Conservation (phyloP, 2,329 filamentous ascomycete genomes). For the Epichloe elymi region DNA sequence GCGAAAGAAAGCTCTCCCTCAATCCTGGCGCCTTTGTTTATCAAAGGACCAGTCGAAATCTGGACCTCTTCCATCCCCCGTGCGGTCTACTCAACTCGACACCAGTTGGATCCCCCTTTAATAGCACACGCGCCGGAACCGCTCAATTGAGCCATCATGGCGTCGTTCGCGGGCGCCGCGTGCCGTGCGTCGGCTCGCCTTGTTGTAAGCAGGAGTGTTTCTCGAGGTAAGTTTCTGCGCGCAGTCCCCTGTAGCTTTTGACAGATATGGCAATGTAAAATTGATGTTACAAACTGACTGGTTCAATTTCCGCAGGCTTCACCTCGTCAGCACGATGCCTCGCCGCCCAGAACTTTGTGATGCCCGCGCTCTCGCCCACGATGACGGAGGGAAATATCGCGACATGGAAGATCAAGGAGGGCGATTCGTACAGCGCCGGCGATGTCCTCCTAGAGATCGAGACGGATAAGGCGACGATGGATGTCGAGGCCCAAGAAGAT, state of each 20-base stretch:
- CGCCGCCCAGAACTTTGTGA: constrained; percentile 76
- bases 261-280: not conserved
- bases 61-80: constrained; percentile 5
- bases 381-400: constrained; percentile 92
- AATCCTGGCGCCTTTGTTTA: constrained; percentile 1
- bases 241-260: not conserved
- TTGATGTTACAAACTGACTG: not conserved
- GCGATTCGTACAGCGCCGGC: constrained; percentile 67
- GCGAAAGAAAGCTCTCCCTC: not conserved
- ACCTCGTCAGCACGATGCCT: constrained; percentile 47
- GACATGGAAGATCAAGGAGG: constrained; percentile 76
- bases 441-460: constrained; percentile 87
- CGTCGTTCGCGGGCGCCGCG: constrained; percentile 50
- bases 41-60: constrained; percentile 8
- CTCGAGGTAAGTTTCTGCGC: constrained; percentile 39
- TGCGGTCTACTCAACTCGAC: constrained; percentile 1
- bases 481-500: constrained; percentile 85
- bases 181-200: constrained; percentile 51
- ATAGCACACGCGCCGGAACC: not conserved
- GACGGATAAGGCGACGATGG: constrained; percentile 91
- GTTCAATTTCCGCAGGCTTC: constrained; percentile 38
- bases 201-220: constrained; percentile 32
- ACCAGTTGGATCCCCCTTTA: not conserved
- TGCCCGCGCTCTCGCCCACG: constrained; percentile 82
- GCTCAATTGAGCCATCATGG: constrained; percentile 35